phyloP scores from a whole-genome alignment of 2,329 filamentous ascomycete genomes.

The Ascochyta koolunga region DNA sequence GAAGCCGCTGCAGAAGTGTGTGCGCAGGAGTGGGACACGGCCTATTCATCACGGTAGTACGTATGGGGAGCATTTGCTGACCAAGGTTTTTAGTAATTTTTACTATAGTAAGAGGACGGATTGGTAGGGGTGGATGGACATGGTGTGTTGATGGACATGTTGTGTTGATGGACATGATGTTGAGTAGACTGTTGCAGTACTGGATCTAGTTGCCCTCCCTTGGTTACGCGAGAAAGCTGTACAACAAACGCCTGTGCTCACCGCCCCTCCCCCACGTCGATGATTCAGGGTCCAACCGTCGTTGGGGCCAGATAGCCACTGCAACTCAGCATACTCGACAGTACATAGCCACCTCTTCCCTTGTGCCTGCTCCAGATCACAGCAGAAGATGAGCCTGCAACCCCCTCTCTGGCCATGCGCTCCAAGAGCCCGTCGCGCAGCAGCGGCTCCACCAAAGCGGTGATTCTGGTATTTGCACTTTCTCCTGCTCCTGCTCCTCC shows the following conservation, averaged over 20 bases:
- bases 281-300: constrained; percentile 34
- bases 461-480: constrained; percentile 89
- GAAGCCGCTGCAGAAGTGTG: constrained; percentile 47
- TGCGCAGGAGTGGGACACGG: constrained; percentile 40
- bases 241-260: constrained; percentile 3
- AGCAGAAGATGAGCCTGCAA: constrained; percentile 44
- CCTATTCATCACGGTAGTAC: constrained; percentile 40
- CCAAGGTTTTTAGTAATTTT: constrained; percentile 53
- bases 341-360: neutral
- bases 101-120: constrained; percentile 38
- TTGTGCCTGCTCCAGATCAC: constrained; percentile 17
- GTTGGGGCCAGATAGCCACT: constrained; percentile 35
- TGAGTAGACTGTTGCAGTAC: too few relatives aligned
- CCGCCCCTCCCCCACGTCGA: constrained; percentile 14
- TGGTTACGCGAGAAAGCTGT: too few relatives aligned
- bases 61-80: constrained; percentile 53
- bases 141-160: neutral
- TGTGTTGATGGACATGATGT: neutral
- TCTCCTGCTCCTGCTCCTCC: too few relatives aligned
- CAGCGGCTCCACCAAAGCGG: constrained; percentile 76
- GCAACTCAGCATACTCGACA: constrained; percentile 16
- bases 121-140: constrained; percentile 21
- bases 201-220: too few relatives aligned
- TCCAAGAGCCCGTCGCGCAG: constrained; percentile 39
- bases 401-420: constrained; percentile 44